phyloP scores from a whole-genome alignment of 192 early-diverging fungal genomes.

The Coemansia sp. region DNA sequence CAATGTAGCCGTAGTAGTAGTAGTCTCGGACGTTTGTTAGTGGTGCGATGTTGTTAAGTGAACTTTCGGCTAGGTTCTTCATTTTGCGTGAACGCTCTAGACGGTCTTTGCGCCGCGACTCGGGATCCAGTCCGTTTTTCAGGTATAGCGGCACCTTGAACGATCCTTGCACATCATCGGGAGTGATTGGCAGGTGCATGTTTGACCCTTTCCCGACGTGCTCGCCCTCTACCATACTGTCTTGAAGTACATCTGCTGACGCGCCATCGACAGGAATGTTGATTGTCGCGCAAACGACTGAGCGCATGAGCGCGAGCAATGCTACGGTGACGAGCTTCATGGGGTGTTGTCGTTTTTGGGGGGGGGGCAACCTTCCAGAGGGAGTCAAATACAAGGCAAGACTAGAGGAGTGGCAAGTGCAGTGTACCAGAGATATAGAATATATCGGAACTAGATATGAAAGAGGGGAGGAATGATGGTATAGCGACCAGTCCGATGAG shows the following conservation, averaged over 20 bases:
- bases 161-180: conserved; percentile 16
- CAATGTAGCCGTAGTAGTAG: conserved; percentile 76
- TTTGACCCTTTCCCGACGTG: conserved; percentile 21
- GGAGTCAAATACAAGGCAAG: background rate
- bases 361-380: background rate
- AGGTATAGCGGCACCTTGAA: conserved; percentile 48
- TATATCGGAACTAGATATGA: background rate
- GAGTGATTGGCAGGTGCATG: conserved; percentile 23
- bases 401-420: background rate
- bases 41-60: conserved; percentile 18
- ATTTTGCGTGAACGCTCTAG: conserved; percentile 37
- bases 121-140: conserved; percentile 50
- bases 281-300: conserved; percentile 16
- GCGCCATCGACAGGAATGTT: conserved; percentile 10
- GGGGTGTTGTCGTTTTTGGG: background rate
- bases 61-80: conserved; percentile 38
- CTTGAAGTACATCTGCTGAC: background rate
- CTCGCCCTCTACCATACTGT: conserved; percentile 16
- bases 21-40: conserved; percentile 49
- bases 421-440: background rate
- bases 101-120: conserved; percentile 45
- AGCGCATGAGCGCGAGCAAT: conserved; percentile 22
- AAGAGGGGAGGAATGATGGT: background rate
- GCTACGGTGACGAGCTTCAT: conserved; percentile 21
- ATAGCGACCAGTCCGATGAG: background rate